Evolutionary conservation across 164 flowering plant species (phyloP), one percentile per base, ranked within the genome.

Genomic region (Euptelea pleiosperma): DNA sequence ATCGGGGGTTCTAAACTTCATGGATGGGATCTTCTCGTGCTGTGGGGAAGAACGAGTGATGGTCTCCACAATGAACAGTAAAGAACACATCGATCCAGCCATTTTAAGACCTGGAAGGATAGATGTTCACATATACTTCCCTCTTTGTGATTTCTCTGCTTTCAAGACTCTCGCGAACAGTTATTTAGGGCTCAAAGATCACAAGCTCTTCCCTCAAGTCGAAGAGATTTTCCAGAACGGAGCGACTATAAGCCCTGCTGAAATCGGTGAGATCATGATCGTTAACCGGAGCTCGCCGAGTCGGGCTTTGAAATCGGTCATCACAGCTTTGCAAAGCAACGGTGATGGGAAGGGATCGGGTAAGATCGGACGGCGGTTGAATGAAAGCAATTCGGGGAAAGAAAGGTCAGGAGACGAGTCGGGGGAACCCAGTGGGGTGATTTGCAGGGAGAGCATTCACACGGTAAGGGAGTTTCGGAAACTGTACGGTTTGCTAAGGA

Each of bases 131-230:
- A 61, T 91, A 9, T 69, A 84, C 12, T 86, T 91, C 55, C 91
- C 94, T 1, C 50, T 70, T 1, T 91, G 96, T 45, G 89, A 88
- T 68, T 91, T 84, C 64, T 50, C 78, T 0, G 76, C 81, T 0
- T 91, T 91, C 59, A 88, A 84, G 58, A 72, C 66, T 1, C 57
- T 91, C 9, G 91, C 98, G 0, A 74, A 22, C 19, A 88, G 74
- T 56, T 82, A 88, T 60, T 65, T 91, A 40, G 98, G 96, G n/a
- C 39, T 88, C 12, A 91, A 83, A 59, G 98, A 88, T 25, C 98
- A 91, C 70, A 88, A 82, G 66, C 80, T 88, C 14, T 91, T 91
- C 57, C 75, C 85, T 0, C 88, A 84, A 45, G 87, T 91, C 11
- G 90, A 91, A 49, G 94, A 88, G 70, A 71, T 77, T 5, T 81